Base-by-base conservation (phyloP, 306 rosid species). In the Potentilla sterilis region DNA sequence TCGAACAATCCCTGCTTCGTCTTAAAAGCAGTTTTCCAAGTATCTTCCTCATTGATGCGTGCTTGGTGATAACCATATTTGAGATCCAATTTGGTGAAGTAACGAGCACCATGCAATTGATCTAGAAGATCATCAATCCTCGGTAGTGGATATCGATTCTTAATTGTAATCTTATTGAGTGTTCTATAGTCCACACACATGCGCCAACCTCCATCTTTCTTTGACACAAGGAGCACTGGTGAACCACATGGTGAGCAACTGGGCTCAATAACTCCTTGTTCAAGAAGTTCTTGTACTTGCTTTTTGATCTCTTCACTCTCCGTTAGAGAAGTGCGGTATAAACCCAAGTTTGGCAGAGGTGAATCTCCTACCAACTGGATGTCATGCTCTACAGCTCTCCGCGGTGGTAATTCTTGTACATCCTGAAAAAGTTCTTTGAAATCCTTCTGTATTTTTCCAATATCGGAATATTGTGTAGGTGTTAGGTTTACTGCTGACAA, bases 371-470 rank as follows among this genome's bases (percentile, higher is more conserved):
- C 71, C 35, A 67, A 41, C 1, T 41, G 9, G 5, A 41, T 38
- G n/a, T 67, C 71, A 41, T 67, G 71, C 41, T 41, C 51, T 18
- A 41, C 34, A 67, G 51, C 34, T 67, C 71, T 67, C 7, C 51
- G 16, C 3, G 19, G 71, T 67, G 51, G 57, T 16, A 51, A 51
- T 51, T 51, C 51, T 2, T 40, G 51, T 8, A 67, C 34, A 40
- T 41, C 51, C 8, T 41, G n/a, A 67, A 67, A 42, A 6, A 42
- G 12, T 21, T 67, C 72, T 3, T 67, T 67, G 35, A 42, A 67
- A 24, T 67, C 34, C 35, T 67, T 43, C 0, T 42, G 19, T 37
- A 42, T 9, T 42, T n/a, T 67, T 41, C 54, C 54, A 9, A 67
- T 21, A 41, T n/a, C 11, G 3, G 18, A 42, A 19, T 9, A 42